Evolutionary conservation across 257 asterid species (phyloP).

Genomic region (Scutellaria baicalensis): DNA sequence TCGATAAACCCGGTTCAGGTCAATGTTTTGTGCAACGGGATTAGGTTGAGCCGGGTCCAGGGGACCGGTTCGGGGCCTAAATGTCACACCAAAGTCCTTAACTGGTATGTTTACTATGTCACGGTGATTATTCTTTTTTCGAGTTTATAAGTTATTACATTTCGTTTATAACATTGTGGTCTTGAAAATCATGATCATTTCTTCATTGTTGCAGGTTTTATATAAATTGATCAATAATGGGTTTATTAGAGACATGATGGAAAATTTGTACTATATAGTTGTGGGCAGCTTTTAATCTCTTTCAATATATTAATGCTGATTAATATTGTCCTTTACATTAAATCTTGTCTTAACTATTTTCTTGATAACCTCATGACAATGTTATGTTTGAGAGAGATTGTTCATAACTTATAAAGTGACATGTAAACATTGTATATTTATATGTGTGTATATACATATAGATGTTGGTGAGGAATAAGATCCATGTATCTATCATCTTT

Average conservation of each 20-base stretch:
- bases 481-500: not conserved
- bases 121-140: not conserved
- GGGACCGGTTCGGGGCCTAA: slow-evolving; percentile 9
- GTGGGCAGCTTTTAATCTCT: not conserved
- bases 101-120: slow-evolving; percentile 17
- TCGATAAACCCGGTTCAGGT: slow-evolving; percentile 7
- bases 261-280: not conserved
- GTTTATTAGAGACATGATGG: not conserved
- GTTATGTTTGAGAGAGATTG: not conserved
- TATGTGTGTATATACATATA: not conserved
- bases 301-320: not conserved
- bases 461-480: not conserved
- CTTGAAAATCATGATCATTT: not conserved
- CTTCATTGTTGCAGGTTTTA: slow-evolving; percentile 22
- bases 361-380: not conserved
- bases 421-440: not conserved
- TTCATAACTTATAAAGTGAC: too few relatives aligned
- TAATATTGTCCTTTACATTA: not conserved
- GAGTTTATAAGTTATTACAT: not conserved
- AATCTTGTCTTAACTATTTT: too few relatives aligned
- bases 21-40: slow-evolving; percentile 17
- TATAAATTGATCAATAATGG: slow-evolving; percentile 15
- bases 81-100: slow-evolving; percentile 25
- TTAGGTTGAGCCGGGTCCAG: slow-evolving; percentile 16
- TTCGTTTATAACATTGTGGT: not conserved